Percentiles rank a stretch among this genome's conserved stretches.
phyloP scores from a whole-genome alignment of 495 filamentous ascomycete species.

The Recurvomyces mirabilis region DNA sequence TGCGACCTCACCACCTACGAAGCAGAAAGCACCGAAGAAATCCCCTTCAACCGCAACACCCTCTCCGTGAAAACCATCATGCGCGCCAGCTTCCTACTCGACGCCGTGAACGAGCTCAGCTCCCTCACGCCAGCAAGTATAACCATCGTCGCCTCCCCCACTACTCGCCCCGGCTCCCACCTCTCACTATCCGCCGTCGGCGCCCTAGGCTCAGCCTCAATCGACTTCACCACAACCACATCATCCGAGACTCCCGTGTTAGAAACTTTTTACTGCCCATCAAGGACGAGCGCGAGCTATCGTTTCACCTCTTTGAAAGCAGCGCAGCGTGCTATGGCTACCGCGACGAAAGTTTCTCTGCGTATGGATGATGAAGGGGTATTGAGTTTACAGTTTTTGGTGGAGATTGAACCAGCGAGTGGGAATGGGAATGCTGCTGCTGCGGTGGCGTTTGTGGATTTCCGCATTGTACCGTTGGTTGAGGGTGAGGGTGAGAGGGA shows the following conservation, averaged over 20 bases:
- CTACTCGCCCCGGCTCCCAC: constrained; percentile 45
- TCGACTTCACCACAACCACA: constrained; percentile 58
- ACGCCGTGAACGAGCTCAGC: constrained; percentile 74
- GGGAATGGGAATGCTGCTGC: constrained; percentile 24
- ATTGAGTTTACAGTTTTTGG: constrained; percentile 91
- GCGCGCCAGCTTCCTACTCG: constrained; percentile 68
- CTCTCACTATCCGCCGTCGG: constrained; percentile 65
- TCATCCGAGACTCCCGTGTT: constrained; percentile 35
- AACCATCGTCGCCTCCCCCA: constrained; percentile 38
- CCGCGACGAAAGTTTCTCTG: constrained; percentile 85
- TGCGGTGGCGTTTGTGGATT: constrained; percentile 62
- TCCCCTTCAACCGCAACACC: constrained; percentile 69
- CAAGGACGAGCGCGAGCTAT: constrained; percentile 48
- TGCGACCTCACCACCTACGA: constrained; percentile 90
- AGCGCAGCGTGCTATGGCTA: constrained; percentile 75
- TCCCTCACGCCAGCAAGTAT: constrained; percentile 54
- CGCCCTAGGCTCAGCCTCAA: constrained; percentile 63
- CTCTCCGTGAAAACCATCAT: constrained; percentile 91
- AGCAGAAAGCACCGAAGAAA: constrained; percentile 49
- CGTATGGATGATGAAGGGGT: constrained; percentile 79
- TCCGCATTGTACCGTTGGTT: constrained; percentile 61
- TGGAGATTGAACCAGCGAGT: constrained; percentile 51
- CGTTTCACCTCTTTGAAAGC: constrained; percentile 76
- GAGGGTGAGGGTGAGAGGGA: constrained; percentile 48
- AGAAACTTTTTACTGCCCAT: constrained; percentile 59